These are phyloP conservation scores for Penicillium sumatraense DNA, from an alignment of 2,329 filamentous ascomycete species.

Conservation along the genomic window DNA sequence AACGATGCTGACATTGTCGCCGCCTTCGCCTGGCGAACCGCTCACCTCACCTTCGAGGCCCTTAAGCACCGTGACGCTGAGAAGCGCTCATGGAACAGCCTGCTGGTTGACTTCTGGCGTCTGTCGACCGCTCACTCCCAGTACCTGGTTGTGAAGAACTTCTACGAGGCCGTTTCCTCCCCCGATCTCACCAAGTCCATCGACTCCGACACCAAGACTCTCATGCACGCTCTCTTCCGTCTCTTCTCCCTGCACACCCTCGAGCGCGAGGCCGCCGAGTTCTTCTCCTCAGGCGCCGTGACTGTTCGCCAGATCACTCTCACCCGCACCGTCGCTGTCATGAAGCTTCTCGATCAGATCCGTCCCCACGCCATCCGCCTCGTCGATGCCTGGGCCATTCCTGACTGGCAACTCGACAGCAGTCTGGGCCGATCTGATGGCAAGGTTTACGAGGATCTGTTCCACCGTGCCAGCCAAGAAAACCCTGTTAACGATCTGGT, in stretches of 20 bases:
- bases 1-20: constrained; percentile 71
- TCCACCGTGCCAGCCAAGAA: constrained; percentile 70
- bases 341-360: constrained; percentile 72
- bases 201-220: constrained; percentile 59
- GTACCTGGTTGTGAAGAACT: constrained; percentile 79
- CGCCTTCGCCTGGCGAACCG: constrained; percentile 76
- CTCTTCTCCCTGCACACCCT: constrained; percentile 69
- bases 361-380: constrained; percentile 73
- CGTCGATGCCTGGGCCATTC: constrained; percentile 76
- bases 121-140: constrained; percentile 76
- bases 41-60: constrained; percentile 76
- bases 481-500: constrained; percentile 75
- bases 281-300: constrained; percentile 71
- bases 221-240: constrained; percentile 70
- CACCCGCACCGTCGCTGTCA: constrained; percentile 68
- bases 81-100: constrained; percentile 76
- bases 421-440: constrained; percentile 72
- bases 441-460: constrained; percentile 78
- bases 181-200: constrained; percentile 58
- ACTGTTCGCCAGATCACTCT: constrained; percentile 75
- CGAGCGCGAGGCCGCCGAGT: constrained; percentile 71
- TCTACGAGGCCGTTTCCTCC: constrained; percentile 70
- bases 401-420: constrained; percentile 77
- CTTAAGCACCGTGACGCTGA: constrained; percentile 74
- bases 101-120: constrained; percentile 78